Base-by-base conservation (phyloP, 345 rosid species). In the Mallotus nudiflorus region DNA sequence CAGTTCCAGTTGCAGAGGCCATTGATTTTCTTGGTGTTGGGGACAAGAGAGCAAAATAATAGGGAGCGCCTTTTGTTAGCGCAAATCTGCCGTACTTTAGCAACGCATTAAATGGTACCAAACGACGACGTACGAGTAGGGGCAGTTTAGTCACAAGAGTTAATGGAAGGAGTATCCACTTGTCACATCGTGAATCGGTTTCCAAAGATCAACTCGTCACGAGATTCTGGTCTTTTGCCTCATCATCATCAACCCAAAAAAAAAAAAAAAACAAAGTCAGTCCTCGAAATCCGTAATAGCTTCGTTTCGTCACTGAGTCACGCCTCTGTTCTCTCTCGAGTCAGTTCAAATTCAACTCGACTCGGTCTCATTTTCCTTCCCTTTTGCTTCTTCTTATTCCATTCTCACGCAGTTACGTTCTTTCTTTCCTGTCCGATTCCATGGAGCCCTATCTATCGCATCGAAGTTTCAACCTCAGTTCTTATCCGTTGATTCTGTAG, bases 1-100 rank as follows among this genome's bases (percentile, higher is more conserved):
- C 55, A 27, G 80, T 58, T 11, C 13, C 46, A 42, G 61, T 25
- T 16, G 77, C 77, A 65, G 82, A 66, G 67, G 88, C 87, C 87
- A 84, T 81, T 3, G 81, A 8, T 45, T 24, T 31, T 31, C 25
- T 46, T 16, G 66, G 14, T 29, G 35, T 9, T 29, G 35, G 33
- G 35, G 29, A 55, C 35, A 25, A 42, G 7, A 5, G 11, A 42
- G 7, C 46, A 42, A 42, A 9, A 39, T 39, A 39, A 42, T 4
- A 42, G 11, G 11, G 46, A 42, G 13, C 9, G 11, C 46, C 46
- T 3, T 1, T 9, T 5, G 46, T 42, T 3, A n/a, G n/a, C n/a
- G n/a, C n/a, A n/a, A n/a, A n/a, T n/a, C n/a, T n/a, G n/a, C n/a
- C n/a, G n/a, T n/a, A n/a, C n/a, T n/a, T n/a, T n/a, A n/a, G n/a